Evolutionary conservation across 2,329 filamentous ascomycete species (phyloP).

Genomic region (Beauveria asiatica): DNA sequence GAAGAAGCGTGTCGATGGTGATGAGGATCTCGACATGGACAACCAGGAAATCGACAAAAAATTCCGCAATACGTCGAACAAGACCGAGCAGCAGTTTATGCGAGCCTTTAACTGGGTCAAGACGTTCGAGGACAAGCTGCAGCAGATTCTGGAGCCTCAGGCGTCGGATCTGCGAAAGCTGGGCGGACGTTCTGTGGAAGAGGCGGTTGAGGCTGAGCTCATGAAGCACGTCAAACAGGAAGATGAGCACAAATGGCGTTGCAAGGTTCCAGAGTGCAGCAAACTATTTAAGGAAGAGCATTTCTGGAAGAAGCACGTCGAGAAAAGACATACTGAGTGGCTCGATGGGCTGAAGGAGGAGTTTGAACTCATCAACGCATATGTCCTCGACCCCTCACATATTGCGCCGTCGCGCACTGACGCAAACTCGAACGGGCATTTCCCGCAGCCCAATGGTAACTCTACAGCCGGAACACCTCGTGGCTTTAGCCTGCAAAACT

Average conservation of each 20-base stretch:
- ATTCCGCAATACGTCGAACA: conserved; percentile 58
- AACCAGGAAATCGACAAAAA: conserved; percentile 56
- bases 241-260: conserved; percentile 93
- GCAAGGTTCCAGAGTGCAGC: conserved; percentile 90
- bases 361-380: conserved; percentile 86
- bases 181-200: conserved; percentile 78
- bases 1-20: conserved; percentile 66
- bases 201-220: conserved; percentile 80
- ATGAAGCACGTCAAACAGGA: conserved; percentile 89
- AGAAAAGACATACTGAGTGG: conserved; percentile 92
- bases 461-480: conserved; percentile 76
- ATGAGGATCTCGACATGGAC: conserved; percentile 49
- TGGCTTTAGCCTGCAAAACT: conserved; percentile 78
- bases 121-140: conserved; percentile 94
- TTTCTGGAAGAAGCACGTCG: conserved; percentile 97
- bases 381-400: conserved; percentile 88
- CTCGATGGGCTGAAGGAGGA: conserved; percentile 71
- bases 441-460: conserved; percentile 71
- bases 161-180: conserved; percentile 82
- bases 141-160: conserved; percentile 86
- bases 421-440: conserved; percentile 91
- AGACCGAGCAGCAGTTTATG: conserved; percentile 84
- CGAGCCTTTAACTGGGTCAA: conserved; percentile 98
- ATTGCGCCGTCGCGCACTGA: conserved; percentile 91
- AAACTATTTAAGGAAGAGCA: conserved; percentile 96